Base-by-base conservation (phyloP, 352 stramenopile species). In the Phytophthora constricta region DNA sequence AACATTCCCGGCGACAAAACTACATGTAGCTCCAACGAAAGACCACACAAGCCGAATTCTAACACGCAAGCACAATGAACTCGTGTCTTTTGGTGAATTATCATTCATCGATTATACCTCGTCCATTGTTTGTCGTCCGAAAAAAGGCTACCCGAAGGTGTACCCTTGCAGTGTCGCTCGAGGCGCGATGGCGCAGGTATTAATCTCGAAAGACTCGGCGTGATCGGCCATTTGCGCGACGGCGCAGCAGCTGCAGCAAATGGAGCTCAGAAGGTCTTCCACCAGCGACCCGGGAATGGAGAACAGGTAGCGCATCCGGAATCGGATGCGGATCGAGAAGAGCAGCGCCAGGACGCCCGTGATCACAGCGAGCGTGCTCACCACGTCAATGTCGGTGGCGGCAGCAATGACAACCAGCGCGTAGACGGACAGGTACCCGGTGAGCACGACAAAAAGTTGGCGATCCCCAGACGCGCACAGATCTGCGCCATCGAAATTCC, bases 161-260 rank as follows among this genome's bases (percentile, higher is more conserved):
- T 86, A 86, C 16, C 75, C 79, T 27, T 58, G 74, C 23, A 87
- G 53, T 16, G 76, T 87, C 19, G 74, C 52, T 57, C 72, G 64
- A 4, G 77, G 72, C 11, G 56, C 25, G 13, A 84, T 45, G 5
- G 54, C 52, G 27, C 72, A 84, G 10, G 52, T 60, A 34, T 67
- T 70, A 28, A 64, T 51, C 20, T 80, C 65, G 49, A 82, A 88
- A 2, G 77, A 77, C 51, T 81, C 77, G 28, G 73, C 58, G 52
- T 88, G 79, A 14, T 56, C 70, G n/a, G 77, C 72, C 77, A 88
- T 84, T 42, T 88, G 79, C 17, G 77, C 70, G 22, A 88, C 58
- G 31, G 73, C 43, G 58, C 77, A 88, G 48, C 72, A 86, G 53
- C 70, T 65, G 42, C 77, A 86, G 20, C 68, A 70, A 33, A 76